Evolutionary conservation across 2,329 filamentous ascomycete genomes (phyloP).

Genomic region (Aspergillus oerlinghausenensis): DNA sequence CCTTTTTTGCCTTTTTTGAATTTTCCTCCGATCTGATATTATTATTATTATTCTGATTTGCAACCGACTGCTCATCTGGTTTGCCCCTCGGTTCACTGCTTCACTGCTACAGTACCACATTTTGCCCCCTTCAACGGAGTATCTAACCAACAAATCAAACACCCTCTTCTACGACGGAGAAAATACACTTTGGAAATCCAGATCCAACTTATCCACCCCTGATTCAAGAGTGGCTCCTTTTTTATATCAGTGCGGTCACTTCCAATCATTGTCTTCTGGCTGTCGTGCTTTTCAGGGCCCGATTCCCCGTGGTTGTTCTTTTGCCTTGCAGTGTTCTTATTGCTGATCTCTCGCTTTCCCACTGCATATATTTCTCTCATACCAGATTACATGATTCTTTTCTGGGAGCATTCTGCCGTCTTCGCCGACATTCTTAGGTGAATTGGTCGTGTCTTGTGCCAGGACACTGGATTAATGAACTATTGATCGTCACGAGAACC

Average conservation of each 20-base stretch:
- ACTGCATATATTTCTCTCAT: background rate
- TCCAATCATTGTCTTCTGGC: background rate
- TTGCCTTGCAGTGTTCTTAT: background rate
- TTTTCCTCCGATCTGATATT: background rate
- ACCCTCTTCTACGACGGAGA: background rate
- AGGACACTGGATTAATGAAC: constrained; percentile 12
- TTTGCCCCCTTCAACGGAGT: background rate
- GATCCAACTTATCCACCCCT: background rate
- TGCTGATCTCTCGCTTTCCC: background rate
- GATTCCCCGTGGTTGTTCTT: background rate
- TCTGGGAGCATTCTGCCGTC: constrained; percentile 7
- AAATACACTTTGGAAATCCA: background rate
- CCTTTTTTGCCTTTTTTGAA: background rate
- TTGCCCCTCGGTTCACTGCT: too few relatives aligned
- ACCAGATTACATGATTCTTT: background rate
- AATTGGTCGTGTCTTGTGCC: constrained; percentile 8
- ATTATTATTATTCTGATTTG: background rate
- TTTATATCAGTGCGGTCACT: background rate
- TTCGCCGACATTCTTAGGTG: constrained; percentile 15
- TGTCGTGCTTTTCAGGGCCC: background rate
- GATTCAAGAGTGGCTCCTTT: background rate
- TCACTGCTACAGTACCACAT: background rate
- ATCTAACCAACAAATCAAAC: background rate
- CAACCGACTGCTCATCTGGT: too few relatives aligned
- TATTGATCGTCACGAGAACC: constrained; percentile 16